A percentile compares a stretch with the other conserved stretches of the same genome.
Conservation (phyloP, 176 grass and related monocot species). For the Carex myosuroides region DNA sequence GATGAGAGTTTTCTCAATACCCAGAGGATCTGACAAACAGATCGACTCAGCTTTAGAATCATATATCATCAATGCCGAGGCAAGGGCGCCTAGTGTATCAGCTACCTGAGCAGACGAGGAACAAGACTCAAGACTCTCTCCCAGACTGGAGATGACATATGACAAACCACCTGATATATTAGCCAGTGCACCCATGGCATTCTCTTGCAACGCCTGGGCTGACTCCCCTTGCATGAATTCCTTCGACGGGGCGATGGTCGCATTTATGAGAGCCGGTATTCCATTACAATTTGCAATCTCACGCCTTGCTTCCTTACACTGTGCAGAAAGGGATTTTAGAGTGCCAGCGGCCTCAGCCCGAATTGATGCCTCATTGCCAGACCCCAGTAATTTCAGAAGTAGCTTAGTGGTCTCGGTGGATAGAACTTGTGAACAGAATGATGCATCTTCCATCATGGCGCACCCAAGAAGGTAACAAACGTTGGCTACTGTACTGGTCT, state of each 20-base stretch:
- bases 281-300: slow-evolving; percentile 95
- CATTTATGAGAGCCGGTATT: slow-evolving; percentile 97
- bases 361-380: slow-evolving; percentile 87
- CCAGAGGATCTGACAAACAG: slow-evolving; percentile 65
- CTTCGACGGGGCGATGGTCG: slow-evolving; percentile 98
- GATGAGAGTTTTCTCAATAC: slow-evolving; percentile 83
- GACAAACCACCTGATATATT: slow-evolving; percentile 99
- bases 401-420: slow-evolving; percentile 79
- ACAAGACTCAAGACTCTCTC: slow-evolving; percentile 96
- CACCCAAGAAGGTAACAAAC: slow-evolving; percentile 81
- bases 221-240: slow-evolving; percentile 99
- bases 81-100: slow-evolving; percentile 95
- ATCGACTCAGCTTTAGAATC: slow-evolving; percentile 83
- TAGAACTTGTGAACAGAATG: slow-evolving; percentile 80
- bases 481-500: slow-evolving; percentile 64
- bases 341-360: slow-evolving; percentile 92
- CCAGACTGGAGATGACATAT: slow-evolving; percentile 95
- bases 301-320: slow-evolving; percentile 91
- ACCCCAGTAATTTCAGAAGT: slow-evolving; percentile 87
- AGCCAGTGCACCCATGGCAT: slow-evolving; percentile 98
- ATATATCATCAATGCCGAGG: slow-evolving; percentile 99
- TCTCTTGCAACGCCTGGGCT: slow-evolving; percentile 96
- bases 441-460: slow-evolving; percentile 88
- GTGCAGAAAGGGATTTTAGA: slow-evolving; percentile 86
- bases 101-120: slow-evolving; percentile 89